Base-by-base conservation (phyloP, 2,329 filamentous ascomycete genomes). In the Chalaropsis thielavioides region DNA sequence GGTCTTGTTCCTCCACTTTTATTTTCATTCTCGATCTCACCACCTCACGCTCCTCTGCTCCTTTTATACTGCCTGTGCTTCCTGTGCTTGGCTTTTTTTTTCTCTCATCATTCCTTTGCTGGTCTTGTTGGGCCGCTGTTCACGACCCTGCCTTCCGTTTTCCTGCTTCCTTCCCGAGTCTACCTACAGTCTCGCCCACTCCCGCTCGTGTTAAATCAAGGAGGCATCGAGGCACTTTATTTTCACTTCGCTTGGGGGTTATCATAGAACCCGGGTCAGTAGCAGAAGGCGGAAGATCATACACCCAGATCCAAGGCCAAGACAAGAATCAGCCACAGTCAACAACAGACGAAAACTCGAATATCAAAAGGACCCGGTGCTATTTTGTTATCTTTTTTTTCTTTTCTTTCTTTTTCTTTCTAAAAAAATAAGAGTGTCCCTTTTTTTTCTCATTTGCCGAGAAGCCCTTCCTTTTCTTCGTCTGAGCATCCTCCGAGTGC, bases 11-110 rank as follows among this genome's bases (percentile, higher is more conserved):
- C 27, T 35, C 44, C 22, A 44, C 44, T 44, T 49, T 46, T 62
- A 49, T 46, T 35, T 49, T 54, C 44, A 10, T 49, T 62, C 61
- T 49, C 27, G 27, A 56, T 35, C 51, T 56, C 51, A 56, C 51
- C 51, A 56, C 51, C 22, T 56, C 51, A 35, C 51, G 51, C 51
- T 56, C 51, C 51, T 56, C 51, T 56, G 51, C 24, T 56, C 51
- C 51, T 35, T 56, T 56, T 56, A 56, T 56, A 35, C 44, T 62
- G 61, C 60, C 43, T 35, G 60, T 62, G 60, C 60, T 62, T 49
- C 60, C 43, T 5, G 31, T 38, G 60, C 24, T 17, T 49, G 60
- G 27, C 38, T 35, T 58, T 35, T 61, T 61, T 61, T 43, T 61
- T 61, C 38, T 27, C 22, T 44, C 22, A 43, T 43, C 22, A 19